Percentiles rank a stretch among this genome's conserved stretches.
These are phyloP conservation scores for Colletotrichum scovillei DNA, from an alignment of 2,329 filamentous ascomycete species.

Conservation along the genomic window DNA sequence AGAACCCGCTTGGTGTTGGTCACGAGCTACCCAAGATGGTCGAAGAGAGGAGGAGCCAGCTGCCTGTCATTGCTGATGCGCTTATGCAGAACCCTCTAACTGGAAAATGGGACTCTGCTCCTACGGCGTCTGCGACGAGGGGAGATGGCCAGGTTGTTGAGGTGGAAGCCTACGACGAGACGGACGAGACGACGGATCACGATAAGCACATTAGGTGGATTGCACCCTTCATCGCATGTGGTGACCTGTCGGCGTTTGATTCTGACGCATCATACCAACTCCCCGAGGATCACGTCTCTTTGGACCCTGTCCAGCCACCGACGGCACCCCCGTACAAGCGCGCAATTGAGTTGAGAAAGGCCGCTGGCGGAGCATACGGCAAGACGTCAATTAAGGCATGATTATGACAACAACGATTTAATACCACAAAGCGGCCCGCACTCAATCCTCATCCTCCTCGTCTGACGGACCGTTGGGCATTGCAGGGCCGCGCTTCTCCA, in stretches of 20 bases:
- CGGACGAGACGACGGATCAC: constrained; percentile 49
- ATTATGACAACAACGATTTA: neutral
- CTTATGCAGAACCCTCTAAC: constrained; percentile 58
- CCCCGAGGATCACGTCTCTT: constrained; percentile 84
- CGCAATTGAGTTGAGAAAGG: constrained; percentile 85
- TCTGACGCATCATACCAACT: constrained; percentile 94
- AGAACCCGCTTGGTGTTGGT: constrained; percentile 78
- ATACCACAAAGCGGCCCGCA: neutral
- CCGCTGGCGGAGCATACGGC: constrained; percentile 80
- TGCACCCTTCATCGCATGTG: constrained; percentile 96
- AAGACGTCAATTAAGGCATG: constrained; percentile 65
- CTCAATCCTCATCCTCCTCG: constrained; percentile 14
- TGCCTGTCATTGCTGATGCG: constrained; percentile 54
- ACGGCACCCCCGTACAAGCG: constrained; percentile 96
- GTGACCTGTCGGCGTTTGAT: constrained; percentile 93
- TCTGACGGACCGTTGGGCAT: constrained; percentile 22
- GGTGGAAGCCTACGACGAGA: constrained; percentile 43
- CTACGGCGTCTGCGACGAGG: neutral
- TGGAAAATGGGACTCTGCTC: constrained; percentile 53
- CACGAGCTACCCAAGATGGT: constrained; percentile 64
- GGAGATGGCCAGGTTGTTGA: constrained; percentile 32
- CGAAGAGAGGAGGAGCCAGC: constrained; percentile 51
- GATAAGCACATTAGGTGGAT: constrained; percentile 74
- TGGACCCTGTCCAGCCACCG: constrained; percentile 94
- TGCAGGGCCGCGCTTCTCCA: constrained; percentile 53